Conservation (phyloP, 2,329 filamentous ascomycete genomes). For the Nigrograna mackinnonii region DNA sequence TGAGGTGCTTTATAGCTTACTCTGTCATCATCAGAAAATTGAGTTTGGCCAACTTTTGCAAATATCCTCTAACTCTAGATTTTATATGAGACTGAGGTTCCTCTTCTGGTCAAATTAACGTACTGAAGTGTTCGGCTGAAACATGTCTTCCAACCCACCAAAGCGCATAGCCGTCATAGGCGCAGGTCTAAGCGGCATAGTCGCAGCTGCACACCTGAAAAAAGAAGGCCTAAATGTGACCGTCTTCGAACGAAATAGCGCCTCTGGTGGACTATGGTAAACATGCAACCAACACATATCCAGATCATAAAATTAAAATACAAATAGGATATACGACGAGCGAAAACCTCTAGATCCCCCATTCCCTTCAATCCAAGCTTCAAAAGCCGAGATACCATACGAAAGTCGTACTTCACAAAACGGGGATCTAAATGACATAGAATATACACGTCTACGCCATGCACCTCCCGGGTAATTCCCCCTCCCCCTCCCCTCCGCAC, state of each 20-base stretch:
- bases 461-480: slow-evolving; percentile 55
- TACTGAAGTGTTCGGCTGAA: no score
- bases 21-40: no score
- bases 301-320: background rate
- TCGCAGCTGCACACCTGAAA: slow-evolving; percentile 37
- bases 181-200: slow-evolving; percentile 40
- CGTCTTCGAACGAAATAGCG: slow-evolving; percentile 57
- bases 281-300: slow-evolving; percentile 8
- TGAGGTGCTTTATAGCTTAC: no score
- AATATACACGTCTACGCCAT: slow-evolving; percentile 35
- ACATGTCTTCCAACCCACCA: slow-evolving; percentile 15
- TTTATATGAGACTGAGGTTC: no score
- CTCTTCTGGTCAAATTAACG: background rate
- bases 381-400: slow-evolving; percentile 20
- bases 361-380: slow-evolving; percentile 44
- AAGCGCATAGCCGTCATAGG: slow-evolving; percentile 38
- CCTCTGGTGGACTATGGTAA: slow-evolving; percentile 61
- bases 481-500: background rate
- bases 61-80: no score
- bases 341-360: slow-evolving; percentile 51
- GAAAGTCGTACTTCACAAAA: background rate
- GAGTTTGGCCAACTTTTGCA: no score
- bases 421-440: slow-evolving; percentile 1
- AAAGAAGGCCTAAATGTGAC: slow-evolving; percentile 49
- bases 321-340: slow-evolving; percentile 53